Conservation (phyloP, 192 early-diverging fungal genomes). For the Mortierella claussenii region DNA sequence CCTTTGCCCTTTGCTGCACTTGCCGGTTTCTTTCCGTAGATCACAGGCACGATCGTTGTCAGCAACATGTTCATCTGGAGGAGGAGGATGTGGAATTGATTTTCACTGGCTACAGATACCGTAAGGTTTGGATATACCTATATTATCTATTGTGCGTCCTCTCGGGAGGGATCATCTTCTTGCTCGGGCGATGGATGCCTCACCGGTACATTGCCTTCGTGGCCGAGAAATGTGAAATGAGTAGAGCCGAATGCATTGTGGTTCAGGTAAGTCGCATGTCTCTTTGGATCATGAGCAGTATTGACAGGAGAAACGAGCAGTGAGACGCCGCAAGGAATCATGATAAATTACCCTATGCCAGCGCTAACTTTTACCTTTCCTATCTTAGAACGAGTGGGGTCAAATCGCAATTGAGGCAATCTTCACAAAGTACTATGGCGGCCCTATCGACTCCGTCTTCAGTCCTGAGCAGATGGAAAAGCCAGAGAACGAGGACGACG, state of each 20-base stretch:
- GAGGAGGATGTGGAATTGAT: slow-evolving; percentile 78
- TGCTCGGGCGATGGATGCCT: slow-evolving; percentile 90
- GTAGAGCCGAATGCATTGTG: slow-evolving; percentile 77
- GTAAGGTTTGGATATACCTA: slow-evolving; percentile 57
- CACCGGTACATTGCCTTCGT: slow-evolving; percentile 77
- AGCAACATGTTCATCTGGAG: slow-evolving; percentile 65
- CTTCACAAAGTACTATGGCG: slow-evolving; percentile 69
- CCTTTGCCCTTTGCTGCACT: too few species aligned
- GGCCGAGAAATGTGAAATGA: slow-evolving; percentile 69
- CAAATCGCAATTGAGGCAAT: slow-evolving; percentile 61
- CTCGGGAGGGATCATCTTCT: slow-evolving; percentile 75
- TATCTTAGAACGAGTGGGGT: slow-evolving; percentile 73
- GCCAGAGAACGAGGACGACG: slow-evolving; percentile 21
- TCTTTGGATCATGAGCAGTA: too few species aligned
- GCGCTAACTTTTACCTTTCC: neutral
- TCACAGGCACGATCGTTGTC: slow-evolving; percentile 28
- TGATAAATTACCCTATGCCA: too few species aligned
- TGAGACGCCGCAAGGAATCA: too few species aligned
- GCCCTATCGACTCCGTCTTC: slow-evolving; percentile 77
- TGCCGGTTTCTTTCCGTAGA: too few species aligned
- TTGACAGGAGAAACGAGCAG: neutral
- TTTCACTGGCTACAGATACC: slow-evolving; percentile 73
- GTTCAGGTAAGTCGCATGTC: slow-evolving; percentile 58
- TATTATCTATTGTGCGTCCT: slow-evolving; percentile 75
- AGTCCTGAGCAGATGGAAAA: slow-evolving; percentile 58